These are phyloP conservation scores for Trifolium repens DNA, from an alignment of 306 rosid species.

Conservation along the genomic window DNA sequence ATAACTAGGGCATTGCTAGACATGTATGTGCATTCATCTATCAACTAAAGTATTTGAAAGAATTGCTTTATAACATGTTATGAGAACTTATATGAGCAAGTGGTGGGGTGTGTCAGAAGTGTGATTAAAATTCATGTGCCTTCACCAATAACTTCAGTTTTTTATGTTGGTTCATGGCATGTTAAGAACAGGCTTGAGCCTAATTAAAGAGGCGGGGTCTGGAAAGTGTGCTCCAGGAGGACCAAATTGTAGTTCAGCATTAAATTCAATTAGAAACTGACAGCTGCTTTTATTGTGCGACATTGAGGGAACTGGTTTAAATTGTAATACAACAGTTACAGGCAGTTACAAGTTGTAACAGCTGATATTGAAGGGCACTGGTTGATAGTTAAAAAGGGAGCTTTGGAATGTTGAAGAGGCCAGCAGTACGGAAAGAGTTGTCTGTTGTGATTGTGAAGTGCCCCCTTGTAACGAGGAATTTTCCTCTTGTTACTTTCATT, in stretches of 20 bases:
- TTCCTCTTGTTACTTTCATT: neutral
- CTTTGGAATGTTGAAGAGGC: conserved; percentile 11
- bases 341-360: conserved; percentile 1
- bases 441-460: neutral
- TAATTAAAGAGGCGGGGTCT: neutral
- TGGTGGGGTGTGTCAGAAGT: conserved; percentile 3
- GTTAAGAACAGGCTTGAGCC: neutral
- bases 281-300: neutral
- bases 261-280: neutral
- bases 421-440: neutral
- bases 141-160: conserved; percentile 15
- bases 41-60: conserved; percentile 12
- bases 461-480: neutral
- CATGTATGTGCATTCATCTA: conserved; percentile 18
- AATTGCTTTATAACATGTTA: conserved; percentile 8
- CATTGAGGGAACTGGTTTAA: neutral
- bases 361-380: conserved; percentile 18
- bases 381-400: neutral
- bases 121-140: conserved; percentile 17
- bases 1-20: conserved; percentile 5
- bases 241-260: neutral
- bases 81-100: conserved; percentile 11
- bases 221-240: conserved; percentile 17
- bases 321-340: conserved; percentile 8
- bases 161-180: neutral